Conservation (phyloP, 768 basidiomycete genomes). For the Boletus sensibilis region DNA sequence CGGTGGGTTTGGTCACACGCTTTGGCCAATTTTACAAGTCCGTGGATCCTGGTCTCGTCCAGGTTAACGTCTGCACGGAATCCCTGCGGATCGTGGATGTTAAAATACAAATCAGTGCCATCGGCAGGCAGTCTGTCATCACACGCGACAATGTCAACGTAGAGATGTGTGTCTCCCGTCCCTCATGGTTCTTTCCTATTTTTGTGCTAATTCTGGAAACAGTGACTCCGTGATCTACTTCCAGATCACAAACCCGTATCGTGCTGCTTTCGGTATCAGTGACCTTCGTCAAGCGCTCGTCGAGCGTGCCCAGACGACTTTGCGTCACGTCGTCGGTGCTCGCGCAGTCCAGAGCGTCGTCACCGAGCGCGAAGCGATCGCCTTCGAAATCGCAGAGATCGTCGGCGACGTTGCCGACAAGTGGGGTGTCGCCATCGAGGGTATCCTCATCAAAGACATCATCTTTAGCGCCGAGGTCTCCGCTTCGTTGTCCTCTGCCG, state of each 20-base stretch:
- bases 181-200: neutral
- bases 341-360: constrained; percentile 94
- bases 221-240: constrained; percentile 94
- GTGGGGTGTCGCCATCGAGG: constrained; percentile 97
- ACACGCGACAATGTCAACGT: constrained; percentile 97
- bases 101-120: constrained; percentile 91
- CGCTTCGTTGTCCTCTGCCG: constrained; percentile 88
- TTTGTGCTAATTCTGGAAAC: constrained; percentile 7
- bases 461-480: constrained; percentile 91
- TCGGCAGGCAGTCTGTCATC: constrained; percentile 86
- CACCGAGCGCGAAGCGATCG: constrained; percentile 95
- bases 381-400: constrained; percentile 95
- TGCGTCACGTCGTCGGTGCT: constrained; percentile 96
- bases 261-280: constrained; percentile 89
- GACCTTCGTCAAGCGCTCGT: constrained; percentile 84
- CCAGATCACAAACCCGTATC: constrained; percentile 87
- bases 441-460: constrained; percentile 93
- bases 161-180: constrained; percentile 61
- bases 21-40: constrained; percentile 97
- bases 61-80: constrained; percentile 95
- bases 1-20: constrained; percentile 86
- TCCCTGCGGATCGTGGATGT: constrained; percentile 84
- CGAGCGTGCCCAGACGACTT: constrained; percentile 89
- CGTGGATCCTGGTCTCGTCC: constrained; percentile 88
- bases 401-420: constrained; percentile 90